Evolutionary conservation across 371 early-diverging fungal genomes (phyloP), one percentile per base, ranked within the genome.

Genomic region (Thermomucor indicae-seudaticae): DNA sequence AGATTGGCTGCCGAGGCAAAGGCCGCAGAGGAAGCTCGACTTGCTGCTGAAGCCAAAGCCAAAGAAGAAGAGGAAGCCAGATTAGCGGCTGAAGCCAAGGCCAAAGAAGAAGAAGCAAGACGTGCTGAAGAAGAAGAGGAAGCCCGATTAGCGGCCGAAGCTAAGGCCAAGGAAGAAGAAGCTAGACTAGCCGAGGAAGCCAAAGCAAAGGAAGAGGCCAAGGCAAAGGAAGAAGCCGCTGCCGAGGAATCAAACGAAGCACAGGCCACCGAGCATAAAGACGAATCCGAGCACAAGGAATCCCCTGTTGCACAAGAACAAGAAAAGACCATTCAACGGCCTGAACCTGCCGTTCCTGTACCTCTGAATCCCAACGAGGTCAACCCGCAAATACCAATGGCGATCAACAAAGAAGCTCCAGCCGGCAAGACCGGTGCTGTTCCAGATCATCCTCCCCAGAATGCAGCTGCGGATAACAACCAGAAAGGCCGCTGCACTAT

Each of bases 11-110:
- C n/a, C n/a, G n/a, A n/a, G n/a, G n/a, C n/a, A n/a, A 32, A 32
- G n/a, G 34, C 34, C 34, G 34, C 34, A n/a, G n/a, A 34, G 7
- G 41, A 50, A 32, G n/a, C n/a, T 32, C 34, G 34, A n/a, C n/a
- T n/a, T n/a, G n/a, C n/a, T n/a, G n/a, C n/a, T 14, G 19, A 37
- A 31, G 14, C n/a, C 1, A 12, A 27, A 20, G 30, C 47, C 47
- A 31, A 30, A 22, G 20, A 49, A 28, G 38, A 52, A 27, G 19
- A 47, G 17, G 30, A 32, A 25, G 40, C 45, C 42, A 48, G 53
- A 47, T 52, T 50, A 51, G 47, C 50, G 19, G 51, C 25, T 35
- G 35, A 55, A 29, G n/a, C n/a, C n/a, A n/a, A n/a, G n/a, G n/a
- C n/a, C n/a, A n/a, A n/a, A n/a, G 37, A 19, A 37, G 37, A 6